These are phyloP conservation scores for Ceratobasidium sp. DNA, from an alignment of 1,284 basidiomycete species.

Conservation along the genomic window DNA sequence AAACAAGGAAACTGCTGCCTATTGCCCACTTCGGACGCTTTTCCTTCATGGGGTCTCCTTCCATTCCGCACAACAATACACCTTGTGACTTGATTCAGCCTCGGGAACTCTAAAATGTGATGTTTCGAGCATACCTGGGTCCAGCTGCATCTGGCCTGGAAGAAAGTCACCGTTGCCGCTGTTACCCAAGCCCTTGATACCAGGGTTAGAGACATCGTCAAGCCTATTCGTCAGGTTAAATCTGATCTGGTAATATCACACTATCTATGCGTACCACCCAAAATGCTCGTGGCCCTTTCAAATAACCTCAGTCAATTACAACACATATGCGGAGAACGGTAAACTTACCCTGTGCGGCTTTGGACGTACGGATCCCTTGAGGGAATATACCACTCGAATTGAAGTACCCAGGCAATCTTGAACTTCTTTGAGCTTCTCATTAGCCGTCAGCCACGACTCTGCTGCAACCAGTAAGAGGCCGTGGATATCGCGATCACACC, in stretches of 20 bases:
- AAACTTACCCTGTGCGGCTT: slow-evolving; percentile 26
- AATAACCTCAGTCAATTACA: background rate
- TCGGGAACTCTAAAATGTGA: background rate
- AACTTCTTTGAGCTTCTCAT: background rate
- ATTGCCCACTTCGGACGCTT: slow-evolving; percentile 39
- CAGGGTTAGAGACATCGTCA: slow-evolving; percentile 41
- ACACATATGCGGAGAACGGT: background rate
- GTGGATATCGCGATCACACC: slow-evolving; percentile 48
- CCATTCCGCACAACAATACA: background rate
- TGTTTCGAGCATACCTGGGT: background rate
- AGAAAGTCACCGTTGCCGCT: too few species aligned
- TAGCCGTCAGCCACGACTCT: slow-evolving; percentile 11
- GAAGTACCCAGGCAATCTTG: background rate
- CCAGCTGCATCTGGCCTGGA: background rate
- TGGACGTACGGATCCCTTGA: slow-evolving; percentile 40
- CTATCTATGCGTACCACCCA: slow-evolving; percentile 26
- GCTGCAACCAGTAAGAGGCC: slow-evolving; percentile 38
- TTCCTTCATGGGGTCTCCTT: background rate
- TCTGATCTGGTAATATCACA: background rate
- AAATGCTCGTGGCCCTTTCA: slow-evolving; percentile 16
- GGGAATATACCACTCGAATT: slow-evolving; percentile 34
- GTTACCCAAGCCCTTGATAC: slow-evolving; percentile 38
- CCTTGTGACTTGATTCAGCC: too few species aligned
- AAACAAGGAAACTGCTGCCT: slow-evolving; percentile 42
- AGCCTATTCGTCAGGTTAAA: slow-evolving; percentile 20